Base-by-base conservation (phyloP, 2,329 filamentous ascomycete genomes). In the Clonostachys sp. region DNA sequence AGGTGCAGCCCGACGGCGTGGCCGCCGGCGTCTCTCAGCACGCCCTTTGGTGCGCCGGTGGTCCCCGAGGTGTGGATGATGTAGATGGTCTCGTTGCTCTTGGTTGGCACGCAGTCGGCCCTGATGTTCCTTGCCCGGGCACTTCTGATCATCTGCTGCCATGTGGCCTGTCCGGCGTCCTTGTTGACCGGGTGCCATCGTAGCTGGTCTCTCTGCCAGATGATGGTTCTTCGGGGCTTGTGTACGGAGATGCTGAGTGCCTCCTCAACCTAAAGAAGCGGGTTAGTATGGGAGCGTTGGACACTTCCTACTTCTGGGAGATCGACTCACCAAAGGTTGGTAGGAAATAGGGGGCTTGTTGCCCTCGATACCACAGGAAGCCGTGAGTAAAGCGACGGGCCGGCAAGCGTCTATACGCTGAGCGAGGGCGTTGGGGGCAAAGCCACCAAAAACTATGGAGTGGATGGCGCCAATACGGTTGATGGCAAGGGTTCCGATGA, bases 391-490 rank as follows among this genome's bases (percentile, higher is more conserved):
- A 10, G 80, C 83, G 9, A 80, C 80, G 8, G 91, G 89, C 34
- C 78, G 78, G 8, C 87, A 89, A 0, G 88, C 87, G 45, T 95
- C 90, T 54, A 97, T 95, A 24, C 91, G 80, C 67, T 96, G 91
- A 1, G 91, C 89, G 41, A 96, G 75, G 5, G 91, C 88, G 10
- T 77, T 74, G 0, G 91, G 76, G 0, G 89, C 90, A 62, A 97
- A 97, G 0, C 92, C 91, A 40, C 92, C 92, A 65, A 96, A 96
- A 5, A 97, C 92, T 5, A 95, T 89, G 5, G 89, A 84, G 62
- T 97, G 92, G 45, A 96, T 83, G 14, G 91, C 92, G 12, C 91
- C 92, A 1, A 96, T 74, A 10, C 91, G 82, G 51, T 83, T 83
- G 50, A 87, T 81, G 20, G 92, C 91, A 5, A 96, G 80, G 53